phyloP scores from a whole-genome alignment of 1,139 yeast species.

The Entelexis sorbosivorans region DNA sequence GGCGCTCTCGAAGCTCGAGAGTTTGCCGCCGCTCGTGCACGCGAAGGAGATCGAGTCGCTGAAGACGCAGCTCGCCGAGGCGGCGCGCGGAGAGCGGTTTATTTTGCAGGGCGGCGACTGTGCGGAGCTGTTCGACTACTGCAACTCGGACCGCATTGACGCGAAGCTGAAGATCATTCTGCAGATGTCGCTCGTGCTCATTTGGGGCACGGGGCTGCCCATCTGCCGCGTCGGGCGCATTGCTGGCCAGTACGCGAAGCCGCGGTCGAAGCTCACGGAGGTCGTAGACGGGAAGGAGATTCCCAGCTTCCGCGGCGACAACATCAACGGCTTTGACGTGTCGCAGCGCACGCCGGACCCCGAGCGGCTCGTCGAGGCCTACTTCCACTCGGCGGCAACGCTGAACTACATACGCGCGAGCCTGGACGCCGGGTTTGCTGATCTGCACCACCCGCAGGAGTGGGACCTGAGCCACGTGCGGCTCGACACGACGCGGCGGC shows the following conservation, averaged over 20 bases:
- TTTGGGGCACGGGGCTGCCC: conserved; percentile 36
- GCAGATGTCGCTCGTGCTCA: conserved; percentile 37
- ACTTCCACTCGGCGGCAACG: conserved; percentile 39
- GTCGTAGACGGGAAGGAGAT: conserved; percentile 34
- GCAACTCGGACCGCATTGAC: conserved; percentile 35
- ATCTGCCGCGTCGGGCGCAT: conserved; percentile 36
- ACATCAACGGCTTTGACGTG: conserved; percentile 36
- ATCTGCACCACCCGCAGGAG: conserved; percentile 33
- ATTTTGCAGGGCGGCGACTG: conserved; percentile 40
- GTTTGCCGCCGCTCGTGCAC: conserved; percentile 36
- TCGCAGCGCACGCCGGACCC: conserved; percentile 36
- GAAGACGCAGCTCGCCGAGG: conserved; percentile 31
- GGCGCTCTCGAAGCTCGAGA: conserved; percentile 35
- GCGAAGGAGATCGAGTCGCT: conserved; percentile 33
- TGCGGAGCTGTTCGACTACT: conserved; percentile 38
- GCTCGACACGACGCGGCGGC: conserved; percentile 29
- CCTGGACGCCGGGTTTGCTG: conserved; percentile 35
- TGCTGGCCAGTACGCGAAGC: conserved; percentile 40
- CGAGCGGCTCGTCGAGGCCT: conserved; percentile 34
- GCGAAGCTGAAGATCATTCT: conserved; percentile 35
- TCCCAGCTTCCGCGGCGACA: conserved; percentile 37
- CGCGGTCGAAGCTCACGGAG: conserved; percentile 36
- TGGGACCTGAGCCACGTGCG: conserved; percentile 38
- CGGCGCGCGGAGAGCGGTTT: conserved; percentile 37
- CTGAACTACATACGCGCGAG: conserved; percentile 34